phyloP scores from a whole-genome alignment of 2,329 filamentous ascomycete genomes.

The Xylariaceae sp. region DNA sequence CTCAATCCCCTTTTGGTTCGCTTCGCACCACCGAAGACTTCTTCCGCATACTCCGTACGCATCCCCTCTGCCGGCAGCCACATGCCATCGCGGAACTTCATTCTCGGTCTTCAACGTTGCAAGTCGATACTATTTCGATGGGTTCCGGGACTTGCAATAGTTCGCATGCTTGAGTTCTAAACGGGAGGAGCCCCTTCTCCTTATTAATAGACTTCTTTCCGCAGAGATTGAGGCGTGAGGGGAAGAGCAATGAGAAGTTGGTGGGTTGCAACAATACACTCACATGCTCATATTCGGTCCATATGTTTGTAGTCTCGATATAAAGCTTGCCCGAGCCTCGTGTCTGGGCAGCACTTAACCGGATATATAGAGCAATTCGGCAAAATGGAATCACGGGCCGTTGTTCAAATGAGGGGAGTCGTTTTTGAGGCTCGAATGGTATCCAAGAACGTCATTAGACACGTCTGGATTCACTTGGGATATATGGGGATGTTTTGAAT shows the following conservation, averaged over 20 bases:
- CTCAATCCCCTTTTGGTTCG: conserved; percentile 45
- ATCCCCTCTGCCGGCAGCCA: conserved; percentile 59
- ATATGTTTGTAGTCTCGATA: conserved; percentile 6
- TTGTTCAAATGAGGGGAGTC: conserved; percentile 18
- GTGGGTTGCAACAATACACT: conserved; percentile 7
- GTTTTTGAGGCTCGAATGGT: neutral
- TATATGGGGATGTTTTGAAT: neutral
- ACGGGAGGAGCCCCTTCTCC: neutral
- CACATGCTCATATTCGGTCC: neutral
- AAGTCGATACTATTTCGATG: neutral
- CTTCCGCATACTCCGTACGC: conserved; percentile 60
- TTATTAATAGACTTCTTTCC: neutral
- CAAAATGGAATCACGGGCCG: conserved; percentile 24
- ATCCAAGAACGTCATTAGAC: neutral
- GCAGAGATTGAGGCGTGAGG: conserved; percentile 7
- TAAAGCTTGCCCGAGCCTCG: conserved; percentile 15
- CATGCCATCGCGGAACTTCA: conserved; percentile 63
- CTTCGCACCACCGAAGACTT: conserved; percentile 48
- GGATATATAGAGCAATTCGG: conserved; percentile 1
- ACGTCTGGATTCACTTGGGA: neutral
- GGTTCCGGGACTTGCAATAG: neutral
- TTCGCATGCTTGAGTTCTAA: neutral
- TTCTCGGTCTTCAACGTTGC: conserved; percentile 26
- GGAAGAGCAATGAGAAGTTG: conserved; percentile 1
- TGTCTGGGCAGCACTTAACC: neutral